These are phyloP conservation scores for Oryza coarctata DNA, from an alignment of 176 grass and related monocot genomes.

Conservation along the genomic window DNA sequence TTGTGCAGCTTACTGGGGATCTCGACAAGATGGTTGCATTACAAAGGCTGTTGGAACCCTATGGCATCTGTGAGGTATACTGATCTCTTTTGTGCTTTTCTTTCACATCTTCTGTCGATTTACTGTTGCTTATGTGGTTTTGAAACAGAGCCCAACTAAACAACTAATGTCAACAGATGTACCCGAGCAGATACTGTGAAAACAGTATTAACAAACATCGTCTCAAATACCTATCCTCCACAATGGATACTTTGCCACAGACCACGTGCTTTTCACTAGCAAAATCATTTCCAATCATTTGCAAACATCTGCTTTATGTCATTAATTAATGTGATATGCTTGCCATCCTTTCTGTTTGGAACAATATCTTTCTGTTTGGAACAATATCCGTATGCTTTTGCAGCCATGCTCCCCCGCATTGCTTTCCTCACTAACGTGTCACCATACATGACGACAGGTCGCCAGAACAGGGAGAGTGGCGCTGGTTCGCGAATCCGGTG, in stretches of 20 bases:
- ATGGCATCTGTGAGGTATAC: constrained; percentile 96
- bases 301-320: not conserved
- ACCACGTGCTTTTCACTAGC: not conserved
- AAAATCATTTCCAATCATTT: not conserved
- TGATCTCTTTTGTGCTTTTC: not conserved
- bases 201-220: not conserved
- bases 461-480: constrained; percentile 82
- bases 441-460: constrained; percentile 47
- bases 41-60: constrained; percentile 89
- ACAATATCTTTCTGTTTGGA: too few relatives aligned
- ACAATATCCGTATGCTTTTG: not conserved
- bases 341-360: not conserved
- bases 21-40: constrained; percentile 90
- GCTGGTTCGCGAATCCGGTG: constrained; percentile 71
- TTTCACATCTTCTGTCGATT: not conserved
- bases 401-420: not conserved
- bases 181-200: not conserved
- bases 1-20: constrained; percentile 80
- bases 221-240: not conserved
- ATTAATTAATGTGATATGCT: not conserved
- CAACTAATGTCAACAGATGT: not conserved
- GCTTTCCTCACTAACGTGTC: not conserved
- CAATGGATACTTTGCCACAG: not conserved
- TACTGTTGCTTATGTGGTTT: not conserved
- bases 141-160: not conserved